These are phyloP conservation scores for Stygiomarasmius scandens DNA, from an alignment of 1,284 basidiomycete species.

Conservation along the genomic window DNA sequence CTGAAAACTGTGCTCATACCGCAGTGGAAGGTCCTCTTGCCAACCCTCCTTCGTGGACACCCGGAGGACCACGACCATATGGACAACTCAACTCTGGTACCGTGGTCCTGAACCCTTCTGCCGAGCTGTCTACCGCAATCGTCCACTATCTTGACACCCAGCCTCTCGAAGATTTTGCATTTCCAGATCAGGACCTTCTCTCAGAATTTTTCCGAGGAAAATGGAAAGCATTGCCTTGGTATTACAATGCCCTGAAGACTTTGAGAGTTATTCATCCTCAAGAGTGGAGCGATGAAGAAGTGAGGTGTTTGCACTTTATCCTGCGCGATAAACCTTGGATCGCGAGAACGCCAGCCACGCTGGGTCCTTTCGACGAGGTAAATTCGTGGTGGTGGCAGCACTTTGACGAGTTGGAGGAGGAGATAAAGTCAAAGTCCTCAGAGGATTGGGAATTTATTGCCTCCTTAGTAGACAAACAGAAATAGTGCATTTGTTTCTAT, in stretches of 20 bases:
- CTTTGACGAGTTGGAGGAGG: slow-evolving; percentile 53
- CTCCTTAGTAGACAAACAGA: slow-evolving; percentile 22
- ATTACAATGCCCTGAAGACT: slow-evolving; percentile 88
- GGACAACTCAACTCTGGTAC: slow-evolving; percentile 87
- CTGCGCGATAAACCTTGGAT: slow-evolving; percentile 79
- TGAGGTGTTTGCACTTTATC: slow-evolving; percentile 78
- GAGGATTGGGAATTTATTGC: slow-evolving; percentile 56
- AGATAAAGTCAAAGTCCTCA: slow-evolving; percentile 50
- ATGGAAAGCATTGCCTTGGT: slow-evolving; percentile 78
- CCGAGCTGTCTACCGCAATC: slow-evolving; percentile 52
- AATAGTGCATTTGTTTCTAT: neutral
- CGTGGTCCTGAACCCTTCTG: slow-evolving; percentile 84
- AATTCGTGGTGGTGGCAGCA: slow-evolving; percentile 81
- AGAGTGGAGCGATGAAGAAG: slow-evolving; percentile 80
- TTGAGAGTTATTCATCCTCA: slow-evolving; percentile 66
- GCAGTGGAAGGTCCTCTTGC: slow-evolving; percentile 57
- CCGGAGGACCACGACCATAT: slow-evolving; percentile 69
- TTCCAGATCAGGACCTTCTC: slow-evolving; percentile 94
- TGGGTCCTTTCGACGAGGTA: slow-evolving; percentile 48
- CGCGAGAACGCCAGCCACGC: slow-evolving; percentile 39
- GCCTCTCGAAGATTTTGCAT: slow-evolving; percentile 70
- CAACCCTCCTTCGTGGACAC: slow-evolving; percentile 49
- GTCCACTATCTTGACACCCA: slow-evolving; percentile 67
- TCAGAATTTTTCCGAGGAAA: slow-evolving; percentile 77
- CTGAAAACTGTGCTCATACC: slow-evolving; percentile 86